Evolutionary conservation across 257 asterid species (phyloP).

Genomic region (Gynochthodes officinalis): DNA sequence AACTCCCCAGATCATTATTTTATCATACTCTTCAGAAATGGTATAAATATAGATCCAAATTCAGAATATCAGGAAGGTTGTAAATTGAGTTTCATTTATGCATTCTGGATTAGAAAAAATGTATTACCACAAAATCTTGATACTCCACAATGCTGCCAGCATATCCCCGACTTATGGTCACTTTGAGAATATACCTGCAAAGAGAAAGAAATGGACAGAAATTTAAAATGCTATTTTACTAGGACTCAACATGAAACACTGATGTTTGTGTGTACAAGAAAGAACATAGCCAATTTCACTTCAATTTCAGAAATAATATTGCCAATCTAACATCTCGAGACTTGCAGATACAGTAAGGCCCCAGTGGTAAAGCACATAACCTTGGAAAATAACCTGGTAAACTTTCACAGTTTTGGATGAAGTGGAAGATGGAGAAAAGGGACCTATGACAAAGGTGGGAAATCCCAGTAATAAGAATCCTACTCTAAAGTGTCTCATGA

Average conservation of each 20-base stretch:
- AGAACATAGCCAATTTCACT: neutral
- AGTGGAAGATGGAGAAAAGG: neutral
- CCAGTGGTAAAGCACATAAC: neutral
- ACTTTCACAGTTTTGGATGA: neutral
- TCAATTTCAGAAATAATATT: neutral
- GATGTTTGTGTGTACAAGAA: neutral
- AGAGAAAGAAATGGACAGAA: conserved; percentile 9
- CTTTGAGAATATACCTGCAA: conserved; percentile 88
- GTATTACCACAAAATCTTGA: conserved; percentile 87
- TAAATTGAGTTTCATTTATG: neutral
- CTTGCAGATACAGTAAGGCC: neutral
- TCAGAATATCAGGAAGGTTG: neutral
- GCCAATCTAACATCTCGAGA: neutral
- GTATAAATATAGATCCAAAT: neutral
- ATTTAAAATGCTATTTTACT: neutral
- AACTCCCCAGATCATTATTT: neutral
- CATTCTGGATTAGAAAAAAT: conserved; percentile 1
- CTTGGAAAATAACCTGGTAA: neutral
- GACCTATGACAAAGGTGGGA: neutral
- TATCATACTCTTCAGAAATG: neutral
- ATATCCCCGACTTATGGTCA: conserved; percentile 87
- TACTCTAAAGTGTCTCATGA: neutral
- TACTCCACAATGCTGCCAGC: conserved; percentile 91
- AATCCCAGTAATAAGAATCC: neutral
- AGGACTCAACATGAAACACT: neutral